Percentiles rank a stretch among this genome's conserved stretches.
Evolutionary conservation across 1,284 basidiomycete genomes (phyloP).

Genomic region (Boletellus dicymbophilus): DNA sequence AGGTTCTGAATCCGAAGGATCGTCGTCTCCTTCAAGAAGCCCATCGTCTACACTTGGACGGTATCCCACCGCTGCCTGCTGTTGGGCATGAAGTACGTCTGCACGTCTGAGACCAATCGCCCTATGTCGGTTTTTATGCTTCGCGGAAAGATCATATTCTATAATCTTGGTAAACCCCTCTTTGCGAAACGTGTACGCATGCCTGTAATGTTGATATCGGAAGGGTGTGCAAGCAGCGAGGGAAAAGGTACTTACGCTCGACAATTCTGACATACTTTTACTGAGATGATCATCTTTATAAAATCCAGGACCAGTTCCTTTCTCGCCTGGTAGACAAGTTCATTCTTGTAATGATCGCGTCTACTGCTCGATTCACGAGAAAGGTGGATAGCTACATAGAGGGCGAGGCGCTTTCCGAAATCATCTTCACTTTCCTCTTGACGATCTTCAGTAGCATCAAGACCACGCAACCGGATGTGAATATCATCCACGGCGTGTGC

Average conservation of each 20-base stretch:
- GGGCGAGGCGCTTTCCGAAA: slow-evolving; percentile 70
- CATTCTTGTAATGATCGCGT: slow-evolving; percentile 89
- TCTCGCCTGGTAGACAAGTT: slow-evolving; percentile 84
- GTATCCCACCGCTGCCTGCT: slow-evolving; percentile 34
- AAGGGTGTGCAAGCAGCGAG: not conserved
- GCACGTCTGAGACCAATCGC: slow-evolving; percentile 62
- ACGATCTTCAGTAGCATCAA: slow-evolving; percentile 38
- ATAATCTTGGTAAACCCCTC: slow-evolving; percentile 95
- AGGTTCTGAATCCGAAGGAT: slow-evolving; percentile 44
- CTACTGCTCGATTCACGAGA: slow-evolving; percentile 57
- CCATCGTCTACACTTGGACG: slow-evolving; percentile 33
- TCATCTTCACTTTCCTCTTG: slow-evolving; percentile 59
- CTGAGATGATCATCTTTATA: slow-evolving; percentile 67
- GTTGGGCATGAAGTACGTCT: slow-evolving; percentile 64
- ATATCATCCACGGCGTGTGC: slow-evolving; percentile 78
- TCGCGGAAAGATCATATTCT: slow-evolving; percentile 85
- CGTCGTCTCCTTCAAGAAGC: slow-evolving; percentile 44
- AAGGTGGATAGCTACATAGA: slow-evolving; percentile 73
- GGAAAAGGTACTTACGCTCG: slow-evolving; percentile 63
- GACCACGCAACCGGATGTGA: slow-evolving; percentile 38
- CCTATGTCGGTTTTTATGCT: slow-evolving; percentile 73
- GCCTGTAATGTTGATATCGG: slow-evolving; percentile 44
- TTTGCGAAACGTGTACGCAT: slow-evolving; percentile 87
- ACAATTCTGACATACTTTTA: slow-evolving; percentile 84
- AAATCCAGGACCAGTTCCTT: slow-evolving; percentile 87